Base-by-base conservation (phyloP, 179 eudicot species). In the Corrigiola litoralis region DNA sequence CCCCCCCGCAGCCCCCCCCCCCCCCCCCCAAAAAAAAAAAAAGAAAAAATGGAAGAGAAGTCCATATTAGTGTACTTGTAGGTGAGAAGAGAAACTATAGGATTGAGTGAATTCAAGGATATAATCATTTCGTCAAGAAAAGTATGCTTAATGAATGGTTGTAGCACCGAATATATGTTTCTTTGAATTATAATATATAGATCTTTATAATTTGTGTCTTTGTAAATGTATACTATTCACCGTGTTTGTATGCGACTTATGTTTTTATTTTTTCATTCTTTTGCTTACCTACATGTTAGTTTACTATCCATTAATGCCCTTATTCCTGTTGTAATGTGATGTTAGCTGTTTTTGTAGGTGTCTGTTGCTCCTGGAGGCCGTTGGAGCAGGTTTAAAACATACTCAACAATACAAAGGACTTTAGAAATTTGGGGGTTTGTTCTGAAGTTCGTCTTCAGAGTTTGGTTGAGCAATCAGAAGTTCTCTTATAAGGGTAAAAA, bases 301-400 rank as follows among this genome's bases (percentile, higher is more conserved):
- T 33, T 56, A 17, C 18, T 48, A 38, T 68, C 24, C 18, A 20
- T 54, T 13, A 21, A 14, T 52, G 27, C 53, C 32, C 46, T 13
- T 29, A 53, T 21, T 55, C 59, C 14, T 59, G n/a, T 62, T 25
- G 13, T 34, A 32, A 58, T 63, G n/a, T 48, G 41, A 14, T 51
- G 2, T 47, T 41, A 5, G 45, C 25, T 63, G 65, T 56, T 72
- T 78, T 28, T 48, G 42, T 80, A 94, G 99, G 99, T 94, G 14
- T 94, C 99, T 54, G 97, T 94, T 80, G 83, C 89, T 31, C 96
- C 99, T 77, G 99, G 97, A 59, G 99, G 99, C 48, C 96, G 96
- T 34, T 94, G 99, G 99, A 84, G 67, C 77, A 84, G 95, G 75
- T 94, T 94, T 69, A 90, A 86, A 79, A 90, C 99, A 27, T 94